phyloP scores from a whole-genome alignment of 2,329 filamentous ascomycete genomes.

The Colletotrichum scovillei region DNA sequence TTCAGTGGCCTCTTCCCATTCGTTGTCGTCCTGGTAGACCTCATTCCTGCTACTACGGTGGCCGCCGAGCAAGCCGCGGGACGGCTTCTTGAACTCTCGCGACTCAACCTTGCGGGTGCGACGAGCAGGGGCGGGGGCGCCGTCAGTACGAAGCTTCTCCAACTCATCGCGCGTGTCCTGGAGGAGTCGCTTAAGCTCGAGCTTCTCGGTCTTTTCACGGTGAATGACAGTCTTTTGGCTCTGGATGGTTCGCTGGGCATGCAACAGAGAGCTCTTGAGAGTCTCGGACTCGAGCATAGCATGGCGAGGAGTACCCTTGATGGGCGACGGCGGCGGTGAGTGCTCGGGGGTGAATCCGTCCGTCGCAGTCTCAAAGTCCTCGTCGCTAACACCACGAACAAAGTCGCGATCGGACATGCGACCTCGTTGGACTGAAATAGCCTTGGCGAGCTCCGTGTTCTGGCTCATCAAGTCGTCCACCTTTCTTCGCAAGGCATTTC shows the following conservation, averaged over 20 bases:
- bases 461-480: constrained; percentile 89
- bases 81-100: constrained; percentile 81
- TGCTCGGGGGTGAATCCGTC: constrained; percentile 85
- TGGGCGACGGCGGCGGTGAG: constrained; percentile 89
- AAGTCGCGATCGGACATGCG: constrained; percentile 74
- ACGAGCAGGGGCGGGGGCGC: constrained; percentile 60
- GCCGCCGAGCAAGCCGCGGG: constrained; percentile 76
- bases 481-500: constrained; percentile 81
- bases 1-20: constrained; percentile 84
- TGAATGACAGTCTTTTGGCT: constrained; percentile 95
- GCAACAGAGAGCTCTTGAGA: constrained; percentile 90
- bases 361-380: constrained; percentile 72
- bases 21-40: constrained; percentile 80
- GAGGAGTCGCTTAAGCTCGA: constrained; percentile 93
- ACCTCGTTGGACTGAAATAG: constrained; percentile 79
- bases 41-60: constrained; percentile 81
- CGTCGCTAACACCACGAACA: constrained; percentile 67
- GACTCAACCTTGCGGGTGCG: constrained; percentile 73
- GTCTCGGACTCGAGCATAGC: constrained; percentile 95
- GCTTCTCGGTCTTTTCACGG: constrained; percentile 97
- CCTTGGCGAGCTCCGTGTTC: constrained; percentile 90
- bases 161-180: constrained; percentile 96
- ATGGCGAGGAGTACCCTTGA: constrained; percentile 92
- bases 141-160: constrained; percentile 73
- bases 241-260: constrained; percentile 96